Evolutionary conservation across 2,329 filamentous ascomycete species (phyloP), one percentile per base, ranked within the genome.

Genomic region (Tolypocladium guangdongense): DNA sequence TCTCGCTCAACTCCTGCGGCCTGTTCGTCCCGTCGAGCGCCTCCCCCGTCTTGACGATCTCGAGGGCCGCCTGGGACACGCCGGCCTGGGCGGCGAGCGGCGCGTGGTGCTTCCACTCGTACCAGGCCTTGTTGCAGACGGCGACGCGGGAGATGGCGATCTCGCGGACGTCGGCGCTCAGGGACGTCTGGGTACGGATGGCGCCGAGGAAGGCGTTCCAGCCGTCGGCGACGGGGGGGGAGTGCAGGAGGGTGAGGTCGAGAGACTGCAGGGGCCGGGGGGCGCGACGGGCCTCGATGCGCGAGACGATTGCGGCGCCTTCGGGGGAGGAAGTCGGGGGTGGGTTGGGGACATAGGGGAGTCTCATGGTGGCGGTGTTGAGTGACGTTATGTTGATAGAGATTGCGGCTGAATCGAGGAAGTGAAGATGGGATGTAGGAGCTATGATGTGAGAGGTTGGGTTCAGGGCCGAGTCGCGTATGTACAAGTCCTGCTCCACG

Each of bases 61-160:
- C 71, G 60, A 85, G 69, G 8, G 72, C 77, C 18, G 71, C 74
- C 35, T 75, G 69, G 20, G 71, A 68, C 6, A 88, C 76, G 6
- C 84, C 83, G 0, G 77, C 83, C 22, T 71, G 71, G 10, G 75
- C 72, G 5, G 78, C 78, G 16, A 92, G 74, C 1, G 88, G 88
- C 18, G 83, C 84, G 65, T 95, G 90, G 52, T 88, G 81, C 37
- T 73, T 79, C 89, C 88, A 95, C 68, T 95, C 90, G 68, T 90
- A 95, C 83, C 86, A 89, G 2, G 90, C 90, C 20, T 78, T 70
- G 69, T 95, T 95, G 62, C 89, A 78, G 18, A 86, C 83, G 14
- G 90, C 90, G 16, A 95, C 87, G 49, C 89, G 80, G 63, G 83
- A 89, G 61, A 95, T 91, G 59, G 87, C 85, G 20, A 91, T 75